These are phyloP conservation scores for Geranium brycei DNA, from an alignment of 345 rosid species.

Conservation along the genomic window DNA sequence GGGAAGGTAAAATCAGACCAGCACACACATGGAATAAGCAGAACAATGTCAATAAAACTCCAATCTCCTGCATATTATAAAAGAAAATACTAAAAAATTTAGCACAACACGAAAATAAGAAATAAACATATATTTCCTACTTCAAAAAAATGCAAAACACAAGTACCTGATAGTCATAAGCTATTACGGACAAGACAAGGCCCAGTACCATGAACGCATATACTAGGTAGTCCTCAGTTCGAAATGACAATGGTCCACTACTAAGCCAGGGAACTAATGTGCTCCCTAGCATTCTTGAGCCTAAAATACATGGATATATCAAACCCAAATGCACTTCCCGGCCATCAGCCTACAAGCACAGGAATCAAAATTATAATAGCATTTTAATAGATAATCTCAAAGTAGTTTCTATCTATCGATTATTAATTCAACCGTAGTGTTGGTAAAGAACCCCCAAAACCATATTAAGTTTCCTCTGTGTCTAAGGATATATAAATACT, in stretches of 20 bases:
- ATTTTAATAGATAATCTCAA: too few species aligned
- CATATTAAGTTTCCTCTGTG: background rate
- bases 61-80: conserved; percentile 57
- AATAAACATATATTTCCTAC: background rate
- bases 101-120: conserved; percentile 4
- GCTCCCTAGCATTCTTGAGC: conserved; percentile 94
- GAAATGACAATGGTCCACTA: conserved; percentile 45
- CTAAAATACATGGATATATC: conserved; percentile 69
- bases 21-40: conserved; percentile 59
- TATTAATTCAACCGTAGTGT: background rate
- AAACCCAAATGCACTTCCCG: conserved; percentile 75
- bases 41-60: conserved; percentile 53
- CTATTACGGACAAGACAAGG: conserved; percentile 49
- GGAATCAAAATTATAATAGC: background rate
- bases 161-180: conserved; percentile 92
- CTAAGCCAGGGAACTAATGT: conserved; percentile 74
- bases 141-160: background rate
- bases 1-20: conserved; percentile 67
- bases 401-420: background rate
- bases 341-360: conserved; percentile 71
- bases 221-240: conserved; percentile 66
- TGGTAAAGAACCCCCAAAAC: background rate
- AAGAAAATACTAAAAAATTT: conserved; percentile 7
- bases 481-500: too few species aligned
- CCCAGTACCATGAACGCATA: conserved; percentile 51